Evolutionary conservation across 2,329 filamentous ascomycete species (phyloP).

Genomic region (Orbilia brochopaga): DNA sequence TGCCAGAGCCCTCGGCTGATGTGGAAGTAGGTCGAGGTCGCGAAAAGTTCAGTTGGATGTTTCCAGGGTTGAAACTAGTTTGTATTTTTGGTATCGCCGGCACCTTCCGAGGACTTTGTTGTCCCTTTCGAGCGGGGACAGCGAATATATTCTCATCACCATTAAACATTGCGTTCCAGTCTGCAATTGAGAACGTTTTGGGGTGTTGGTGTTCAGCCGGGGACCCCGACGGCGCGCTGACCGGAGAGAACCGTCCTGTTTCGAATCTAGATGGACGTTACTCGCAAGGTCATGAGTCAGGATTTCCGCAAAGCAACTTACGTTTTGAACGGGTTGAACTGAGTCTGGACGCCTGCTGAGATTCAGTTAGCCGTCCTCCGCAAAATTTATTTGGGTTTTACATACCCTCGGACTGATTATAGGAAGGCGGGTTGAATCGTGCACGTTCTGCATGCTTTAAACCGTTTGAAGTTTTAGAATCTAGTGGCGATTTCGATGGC

Average conservation of each 20-base stretch:
- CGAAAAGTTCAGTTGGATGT: slow-evolving; percentile 30
- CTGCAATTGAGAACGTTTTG: slow-evolving; percentile 35
- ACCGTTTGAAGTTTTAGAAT: slow-evolving; percentile 8
- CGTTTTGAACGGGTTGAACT: slow-evolving; percentile 33
- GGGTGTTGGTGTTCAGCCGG: slow-evolving; percentile 13
- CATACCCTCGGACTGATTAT: slow-evolving; percentile 27
- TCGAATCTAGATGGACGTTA: slow-evolving; percentile 22
- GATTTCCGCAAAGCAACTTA: slow-evolving; percentile 1
- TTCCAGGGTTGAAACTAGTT: slow-evolving; percentile 24
- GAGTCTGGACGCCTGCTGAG: slow-evolving; percentile 11
- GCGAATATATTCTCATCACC: slow-evolving; percentile 42
- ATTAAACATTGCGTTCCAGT: slow-evolving; percentile 43
- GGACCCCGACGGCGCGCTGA: slow-evolving; percentile 16
- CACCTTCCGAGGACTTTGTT: slow-evolving; percentile 40
- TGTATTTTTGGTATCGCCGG: slow-evolving; percentile 40
- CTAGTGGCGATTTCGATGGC: slow-evolving; percentile 6
- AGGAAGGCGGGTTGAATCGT: slow-evolving; percentile 20
- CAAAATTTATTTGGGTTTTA: not conserved
- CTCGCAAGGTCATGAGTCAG: not conserved
- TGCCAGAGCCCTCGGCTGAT: slow-evolving; percentile 8
- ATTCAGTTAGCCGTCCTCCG: not conserved
- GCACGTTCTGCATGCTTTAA: slow-evolving; percentile 19
- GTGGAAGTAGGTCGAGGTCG: slow-evolving; percentile 42
- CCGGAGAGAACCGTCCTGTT: slow-evolving; percentile 22
- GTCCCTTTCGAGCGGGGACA: slow-evolving; percentile 20